Evolutionary conservation across 202 grass and related monocot genomes (phyloP).

Genomic region (Zizania palustris): DNA sequence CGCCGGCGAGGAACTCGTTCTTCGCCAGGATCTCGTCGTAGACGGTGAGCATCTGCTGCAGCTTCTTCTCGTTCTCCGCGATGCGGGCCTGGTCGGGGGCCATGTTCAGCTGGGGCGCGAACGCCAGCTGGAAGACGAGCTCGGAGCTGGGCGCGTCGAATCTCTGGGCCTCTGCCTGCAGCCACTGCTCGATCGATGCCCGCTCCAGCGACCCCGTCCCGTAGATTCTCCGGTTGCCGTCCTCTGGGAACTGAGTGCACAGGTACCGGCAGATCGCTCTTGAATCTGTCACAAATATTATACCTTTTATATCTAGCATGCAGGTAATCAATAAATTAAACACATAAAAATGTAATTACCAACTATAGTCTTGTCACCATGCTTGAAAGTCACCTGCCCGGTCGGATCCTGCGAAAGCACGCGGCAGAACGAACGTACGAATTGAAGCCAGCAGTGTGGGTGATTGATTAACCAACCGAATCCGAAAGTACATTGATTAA

Average conservation of each 20-base stretch:
- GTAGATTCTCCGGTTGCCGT: constrained; percentile 62
- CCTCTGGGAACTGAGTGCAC: constrained; percentile 51
- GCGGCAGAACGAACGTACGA: background rate
- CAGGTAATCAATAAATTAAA: background rate
- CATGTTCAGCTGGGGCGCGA: constrained; percentile 55
- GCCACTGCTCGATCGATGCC: constrained; percentile 84
- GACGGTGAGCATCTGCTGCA: constrained; percentile 58
- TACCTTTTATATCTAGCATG: background rate
- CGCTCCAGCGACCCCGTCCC: constrained; percentile 74
- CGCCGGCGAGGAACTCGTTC: constrained; percentile 66
- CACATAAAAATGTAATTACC: constrained; percentile 36
- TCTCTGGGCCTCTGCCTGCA: constrained; percentile 66
- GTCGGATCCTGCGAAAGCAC: constrained; percentile 63
- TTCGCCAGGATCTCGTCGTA: constrained; percentile 66
- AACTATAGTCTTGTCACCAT: constrained; percentile 63
- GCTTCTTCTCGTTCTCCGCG: constrained; percentile 54
- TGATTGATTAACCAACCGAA: too few relatives aligned
- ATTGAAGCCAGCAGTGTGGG: background rate
- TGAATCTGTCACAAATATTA: constrained; percentile 50
- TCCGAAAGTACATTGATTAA: background rate
- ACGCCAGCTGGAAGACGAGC: constrained; percentile 85
- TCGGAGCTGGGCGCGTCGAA: constrained; percentile 71
- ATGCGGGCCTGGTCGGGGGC: constrained; percentile 47
- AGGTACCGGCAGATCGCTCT: constrained; percentile 73
- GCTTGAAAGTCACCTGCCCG: constrained; percentile 81